Base-by-base conservation (phyloP, 495 filamentous ascomycete genomes). In the Penicillium herquei region DNA sequence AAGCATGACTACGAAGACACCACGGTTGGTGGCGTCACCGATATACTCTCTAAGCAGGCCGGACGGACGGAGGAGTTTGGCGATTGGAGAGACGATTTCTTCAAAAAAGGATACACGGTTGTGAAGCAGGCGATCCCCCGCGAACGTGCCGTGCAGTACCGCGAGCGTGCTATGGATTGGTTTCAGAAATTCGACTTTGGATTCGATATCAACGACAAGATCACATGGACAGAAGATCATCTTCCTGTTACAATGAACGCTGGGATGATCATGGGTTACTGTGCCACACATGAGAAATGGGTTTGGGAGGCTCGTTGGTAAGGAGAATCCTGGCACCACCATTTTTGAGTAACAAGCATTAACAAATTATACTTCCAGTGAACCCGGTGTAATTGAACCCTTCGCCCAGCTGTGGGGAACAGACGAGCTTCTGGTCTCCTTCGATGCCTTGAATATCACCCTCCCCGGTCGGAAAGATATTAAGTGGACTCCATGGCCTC, bases 31-130 rank as follows among this genome's bases (percentile, higher is more conserved):
- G 32, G 42, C 32, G 14, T 16, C 14, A 41, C 14, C 39, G 14
- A 17, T 16, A 41, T 41, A 9, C 14, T 41, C 10, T 9, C 14
- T 16, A 8, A 41, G 13, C 39, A 41, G 6, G 39, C 39, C 37
- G 10, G 13, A 2, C 1, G 39, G 21, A 26, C 1, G 21, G 21
- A 26, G 21, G 4, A 26, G 21, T 26, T 26, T 4, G 42, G 55
- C 17, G 55, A 76, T 51, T 76, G 70, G 70, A 68, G 71, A 8
- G 69, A 68, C 40, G 72, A 77, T 5, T 70, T 77, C 48, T 58
- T 67, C 44, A 45, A 61, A 16, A 63, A 74, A 40, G 73, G 73
- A 33, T 74, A 52, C 52, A 63, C 63, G 0, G 63, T 75, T 7
- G 56, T 59, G 32, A 59, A 59, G n/a, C 18, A 26, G 16, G 57